Conservation (phyloP, 495 filamentous ascomycete genomes). For the Aspergillus nanangensis region DNA sequence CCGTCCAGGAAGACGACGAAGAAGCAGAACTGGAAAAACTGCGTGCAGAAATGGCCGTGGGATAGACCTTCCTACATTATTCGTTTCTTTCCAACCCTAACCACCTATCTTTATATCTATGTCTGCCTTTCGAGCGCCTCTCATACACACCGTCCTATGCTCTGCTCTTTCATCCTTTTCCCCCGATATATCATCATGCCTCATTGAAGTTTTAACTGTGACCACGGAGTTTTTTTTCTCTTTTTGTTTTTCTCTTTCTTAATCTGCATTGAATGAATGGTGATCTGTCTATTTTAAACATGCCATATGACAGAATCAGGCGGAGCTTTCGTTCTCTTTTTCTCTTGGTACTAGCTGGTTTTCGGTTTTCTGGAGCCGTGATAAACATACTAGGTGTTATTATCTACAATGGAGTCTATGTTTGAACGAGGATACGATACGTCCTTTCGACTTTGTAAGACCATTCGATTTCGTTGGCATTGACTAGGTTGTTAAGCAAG, state of each 20-base stretch:
- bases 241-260: neutral
- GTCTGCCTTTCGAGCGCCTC: neutral
- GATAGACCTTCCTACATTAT: slow-evolving; percentile 9
- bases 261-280: neutral
- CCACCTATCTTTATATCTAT: slow-evolving; percentile 1
- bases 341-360: neutral
- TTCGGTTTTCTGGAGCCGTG: too few relatives aligned
- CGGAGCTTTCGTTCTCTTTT: neutral
- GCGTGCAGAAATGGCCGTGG: slow-evolving; percentile 96
- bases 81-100: neutral
- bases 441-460: too few relatives aligned
- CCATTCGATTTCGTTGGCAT: too few relatives aligned
- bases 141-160: neutral
- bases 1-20: slow-evolving; percentile 71
- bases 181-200: neutral
- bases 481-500: too few relatives aligned
- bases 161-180: neutral
- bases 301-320: neutral
- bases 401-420: neutral
- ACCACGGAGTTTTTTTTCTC: neutral
- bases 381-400: neutral
- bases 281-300: neutral
- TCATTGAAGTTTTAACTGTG: neutral
- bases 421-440: neutral
- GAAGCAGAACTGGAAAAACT: slow-evolving; percentile 91